These are phyloP conservation scores for Xenoacremonium recifei DNA, from an alignment of 2,329 filamentous ascomycete genomes.

Conservation along the genomic window DNA sequence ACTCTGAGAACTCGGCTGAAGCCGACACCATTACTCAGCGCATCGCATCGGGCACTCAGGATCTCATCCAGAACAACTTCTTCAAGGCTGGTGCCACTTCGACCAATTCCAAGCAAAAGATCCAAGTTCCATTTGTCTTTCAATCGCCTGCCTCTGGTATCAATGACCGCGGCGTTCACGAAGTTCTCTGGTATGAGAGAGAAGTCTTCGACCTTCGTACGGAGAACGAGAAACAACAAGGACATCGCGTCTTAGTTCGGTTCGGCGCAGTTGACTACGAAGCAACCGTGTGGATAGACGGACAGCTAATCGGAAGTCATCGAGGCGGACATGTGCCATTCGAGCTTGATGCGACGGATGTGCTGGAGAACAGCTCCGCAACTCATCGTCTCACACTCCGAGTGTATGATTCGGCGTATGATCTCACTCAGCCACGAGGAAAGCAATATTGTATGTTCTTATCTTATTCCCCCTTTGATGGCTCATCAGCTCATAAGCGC, in stretches of 20 bases:
- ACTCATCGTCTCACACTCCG: slow-evolving; percentile 50
- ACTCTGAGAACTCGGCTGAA: slow-evolving; percentile 35
- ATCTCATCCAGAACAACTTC: slow-evolving; percentile 47
- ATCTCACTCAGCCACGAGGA: slow-evolving; percentile 63
- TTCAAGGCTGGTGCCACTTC: slow-evolving; percentile 26
- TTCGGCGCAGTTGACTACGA: slow-evolving; percentile 64
- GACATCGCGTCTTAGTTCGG: slow-evolving; percentile 47
- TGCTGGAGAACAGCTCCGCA: slow-evolving; percentile 25
- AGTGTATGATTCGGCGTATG: slow-evolving; percentile 62
- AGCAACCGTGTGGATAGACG: slow-evolving; percentile 56
- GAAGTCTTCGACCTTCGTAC: slow-evolving; percentile 48
- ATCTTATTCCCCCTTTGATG: too few species aligned
- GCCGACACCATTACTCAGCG: slow-evolving; percentile 37
- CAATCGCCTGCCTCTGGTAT: slow-evolving; percentile 64
- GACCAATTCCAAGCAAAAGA: slow-evolving; percentile 47
- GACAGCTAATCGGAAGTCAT: slow-evolving; percentile 51
- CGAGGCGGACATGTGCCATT: slow-evolving; percentile 59
- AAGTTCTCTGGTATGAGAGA: slow-evolving; percentile 67
- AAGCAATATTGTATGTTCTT: slow-evolving; percentile 73
- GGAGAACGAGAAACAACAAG: slow-evolving; percentile 35
- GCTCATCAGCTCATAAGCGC: too few species aligned
- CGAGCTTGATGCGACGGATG: slow-evolving; percentile 57
- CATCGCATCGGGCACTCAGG: slow-evolving; percentile 47
- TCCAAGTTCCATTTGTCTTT: slow-evolving; percentile 64
- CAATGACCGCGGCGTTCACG: slow-evolving; percentile 59